Base-by-base conservation (phyloP, 2,329 filamentous ascomycete genomes). In the Exophiala xenobiotica region DNA sequence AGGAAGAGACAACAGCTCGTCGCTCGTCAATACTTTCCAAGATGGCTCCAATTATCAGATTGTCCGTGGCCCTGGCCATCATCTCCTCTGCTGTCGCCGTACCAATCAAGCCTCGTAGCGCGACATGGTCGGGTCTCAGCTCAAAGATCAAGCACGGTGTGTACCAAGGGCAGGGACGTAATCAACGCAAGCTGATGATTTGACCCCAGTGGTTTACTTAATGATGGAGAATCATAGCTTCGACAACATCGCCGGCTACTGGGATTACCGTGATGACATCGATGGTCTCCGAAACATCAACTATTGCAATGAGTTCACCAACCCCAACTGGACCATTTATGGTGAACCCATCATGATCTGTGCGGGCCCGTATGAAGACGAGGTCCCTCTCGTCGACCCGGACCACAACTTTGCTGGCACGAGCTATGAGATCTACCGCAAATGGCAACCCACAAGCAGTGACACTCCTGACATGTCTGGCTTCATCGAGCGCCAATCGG, bases 401-500 rank as follows among this genome's bases (percentile, higher is more conserved):
- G 53, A 56, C 35, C 53, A 56, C 46, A 56, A 56, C 41, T 56
- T 56, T 12, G 53, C 53, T 9, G 53, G 53, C 24, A 41, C 31
- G 22, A 56, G 53, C 42, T 56, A 56, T 37, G 49, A 56, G 37
- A 56, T 56, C 49, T 56, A 56, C 31, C 53, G 53, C 40, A 56
- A 56, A 46, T 56, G 53, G 53, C n/a, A 56, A 8, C 53, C 53
- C 2, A 50, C 49, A 4, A 22, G n/a, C 1, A 46, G 45, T 23
- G 53, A 56, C 9, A 43, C 49, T 8, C 53, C 53, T 4, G 49
- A 50, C 40, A 56, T 56, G 53, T 53, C 49, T 1, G 53, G 53
- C n/a, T 56, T 56, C 49, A 56, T 56, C 23, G 53, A 56, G 38
- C 35, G 53, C 24, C 53, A 56, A 20, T 56, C 53, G 3, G 53